These are phyloP conservation scores for Fragilariopsis cylindrus DNA, from an alignment of 108 stramenopile species.

Conservation along the genomic window DNA sequence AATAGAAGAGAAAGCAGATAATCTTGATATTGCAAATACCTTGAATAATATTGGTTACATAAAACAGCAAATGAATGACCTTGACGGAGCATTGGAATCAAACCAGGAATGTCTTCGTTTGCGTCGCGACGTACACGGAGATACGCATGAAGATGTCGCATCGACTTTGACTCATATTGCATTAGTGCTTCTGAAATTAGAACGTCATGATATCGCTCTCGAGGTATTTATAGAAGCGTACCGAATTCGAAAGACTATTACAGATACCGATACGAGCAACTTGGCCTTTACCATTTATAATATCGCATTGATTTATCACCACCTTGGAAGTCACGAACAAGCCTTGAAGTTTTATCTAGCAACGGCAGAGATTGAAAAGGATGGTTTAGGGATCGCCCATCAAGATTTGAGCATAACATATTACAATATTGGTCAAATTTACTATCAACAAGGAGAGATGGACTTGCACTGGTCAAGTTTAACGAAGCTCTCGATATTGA, in stretches of 20 bases:
- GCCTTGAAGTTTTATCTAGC: conserved; percentile 65
- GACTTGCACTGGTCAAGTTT: conserved; percentile 42
- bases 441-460: conserved; percentile 48
- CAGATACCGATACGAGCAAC: conserved; percentile 21
- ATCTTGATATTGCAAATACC: conserved; percentile 48
- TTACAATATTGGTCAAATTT: conserved; percentile 62
- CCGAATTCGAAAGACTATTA: conserved; percentile 43
- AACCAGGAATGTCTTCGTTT: conserved; percentile 54
- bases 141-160: conserved; percentile 56
- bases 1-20: conserved; percentile 17
- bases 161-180: conserved; percentile 51
- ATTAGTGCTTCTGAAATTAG: conserved; percentile 43
- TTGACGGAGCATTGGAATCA: conserved; percentile 38
- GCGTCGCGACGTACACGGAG: conserved; percentile 45
- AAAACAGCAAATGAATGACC: conserved; percentile 45
- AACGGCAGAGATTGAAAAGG: conserved; percentile 44
- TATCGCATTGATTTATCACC: conserved; percentile 61
- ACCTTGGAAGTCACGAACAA: conserved; percentile 48
- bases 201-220: conserved; percentile 48
- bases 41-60: conserved; percentile 58
- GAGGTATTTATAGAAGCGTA: conserved; percentile 47
- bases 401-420: conserved; percentile 56
- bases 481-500: conserved; percentile 45
- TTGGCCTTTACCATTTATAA: conserved; percentile 59
- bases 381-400: conserved; percentile 38